Conservation (phyloP, 768 basidiomycete genomes). For the Pisolithus marmoratus region DNA sequence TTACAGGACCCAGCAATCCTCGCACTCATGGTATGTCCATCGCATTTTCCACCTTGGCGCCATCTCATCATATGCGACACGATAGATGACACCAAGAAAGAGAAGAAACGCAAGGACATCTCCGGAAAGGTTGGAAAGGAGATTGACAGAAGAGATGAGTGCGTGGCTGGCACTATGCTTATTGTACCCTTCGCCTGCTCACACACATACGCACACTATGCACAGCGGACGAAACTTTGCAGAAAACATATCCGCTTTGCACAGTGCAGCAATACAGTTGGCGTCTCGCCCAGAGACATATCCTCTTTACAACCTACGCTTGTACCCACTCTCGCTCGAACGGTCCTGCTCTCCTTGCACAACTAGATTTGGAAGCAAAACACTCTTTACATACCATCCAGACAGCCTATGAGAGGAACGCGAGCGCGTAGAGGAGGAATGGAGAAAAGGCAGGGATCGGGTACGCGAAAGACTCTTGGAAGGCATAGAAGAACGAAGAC, state of each 20-base stretch:
- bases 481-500: constrained; percentile 77
- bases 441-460: constrained; percentile 66
- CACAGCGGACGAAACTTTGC: constrained; percentile 53
- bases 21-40: constrained; percentile 35
- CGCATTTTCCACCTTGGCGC: constrained; percentile 1
- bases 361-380: constrained; percentile 62
- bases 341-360: constrained; percentile 69
- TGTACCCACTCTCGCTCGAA: constrained; percentile 70
- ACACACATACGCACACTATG: neutral
- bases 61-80: constrained; percentile 20
- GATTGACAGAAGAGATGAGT: constrained; percentile 77
- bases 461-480: constrained; percentile 75
- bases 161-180: constrained; percentile 20
- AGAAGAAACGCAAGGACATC: constrained; percentile 63
- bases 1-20: constrained; percentile 37
- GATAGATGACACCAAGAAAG: constrained; percentile 47
- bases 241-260: constrained; percentile 59
- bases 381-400: constrained; percentile 62
- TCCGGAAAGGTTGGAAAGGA: constrained; percentile 70
- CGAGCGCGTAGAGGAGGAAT: constrained; percentile 77
- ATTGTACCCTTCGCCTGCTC: constrained; percentile 9
- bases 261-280: constrained; percentile 54
- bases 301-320: constrained; percentile 60
- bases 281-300: constrained; percentile 63
- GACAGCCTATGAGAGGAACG: constrained; percentile 75